Conservation (phyloP, 106 monocot genomes). For the Dioscorea zingiberensis region DNA sequence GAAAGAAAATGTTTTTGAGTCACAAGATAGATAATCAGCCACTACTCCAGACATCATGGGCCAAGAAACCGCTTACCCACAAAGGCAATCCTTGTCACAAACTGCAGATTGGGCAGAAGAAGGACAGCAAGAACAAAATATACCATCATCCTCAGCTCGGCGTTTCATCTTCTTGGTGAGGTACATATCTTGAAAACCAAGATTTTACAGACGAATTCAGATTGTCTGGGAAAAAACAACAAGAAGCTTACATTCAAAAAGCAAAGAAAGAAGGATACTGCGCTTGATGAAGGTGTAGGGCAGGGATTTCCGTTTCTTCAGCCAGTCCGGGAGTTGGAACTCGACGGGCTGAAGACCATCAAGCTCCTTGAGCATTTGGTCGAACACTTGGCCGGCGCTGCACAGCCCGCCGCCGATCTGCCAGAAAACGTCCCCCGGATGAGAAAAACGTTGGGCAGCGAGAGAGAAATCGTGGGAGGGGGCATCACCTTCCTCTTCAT, state of each 20-base stretch:
- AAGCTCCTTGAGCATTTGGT: conserved; percentile 20
- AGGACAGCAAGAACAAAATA: conserved; percentile 75
- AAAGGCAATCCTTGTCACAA: conserved; percentile 82
- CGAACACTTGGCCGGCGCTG: conserved; percentile 3
- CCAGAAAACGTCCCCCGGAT: neutral
- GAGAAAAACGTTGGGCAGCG: neutral
- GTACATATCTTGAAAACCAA: conserved; percentile 57
- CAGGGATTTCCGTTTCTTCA: conserved; percentile 23
- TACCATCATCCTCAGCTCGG: conserved; percentile 91
- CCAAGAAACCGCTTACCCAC: conserved; percentile 59
- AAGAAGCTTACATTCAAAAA: neutral
- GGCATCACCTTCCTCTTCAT: conserved; percentile 3
- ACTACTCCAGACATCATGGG: neutral
- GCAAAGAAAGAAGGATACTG: conserved; percentile 20
- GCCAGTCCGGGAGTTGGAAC: conserved; percentile 37
- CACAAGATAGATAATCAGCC: too few species aligned
- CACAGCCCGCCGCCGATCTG: neutral
- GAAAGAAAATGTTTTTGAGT: too few species aligned
- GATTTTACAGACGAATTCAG: neutral
- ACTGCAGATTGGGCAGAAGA: conserved; percentile 21
- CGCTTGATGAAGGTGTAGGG: conserved; percentile 33
- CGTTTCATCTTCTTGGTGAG: conserved; percentile 56
- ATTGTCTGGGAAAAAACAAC: neutral
- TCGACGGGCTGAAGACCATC: conserved; percentile 20
- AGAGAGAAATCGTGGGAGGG: neutral